Evolutionary conservation across 192 early-diverging fungal species (phyloP), one percentile per base, ranked within the genome.

Genomic region (Backusella morwellensis): DNA sequence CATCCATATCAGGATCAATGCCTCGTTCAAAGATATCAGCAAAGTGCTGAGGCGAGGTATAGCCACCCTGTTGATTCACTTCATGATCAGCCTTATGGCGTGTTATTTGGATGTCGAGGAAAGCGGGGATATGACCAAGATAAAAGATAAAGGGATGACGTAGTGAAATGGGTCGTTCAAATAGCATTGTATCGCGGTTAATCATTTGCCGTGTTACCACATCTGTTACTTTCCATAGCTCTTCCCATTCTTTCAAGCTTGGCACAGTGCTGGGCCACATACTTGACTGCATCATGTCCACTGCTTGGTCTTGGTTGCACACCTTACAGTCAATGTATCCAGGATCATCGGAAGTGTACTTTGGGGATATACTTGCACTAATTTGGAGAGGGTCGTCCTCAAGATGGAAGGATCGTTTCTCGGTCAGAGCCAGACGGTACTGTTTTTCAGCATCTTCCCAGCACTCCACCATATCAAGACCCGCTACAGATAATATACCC

Each of bases 111-210:
- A 89, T 90, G 72, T 94, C 92, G 26, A 92, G 78, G 75, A 94
- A 94, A 0, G 86, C 86, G 0, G 92, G 89, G 44, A 97, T 88
- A 73, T 97, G 96, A 9, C 95, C 96, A 12, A 95, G 80, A 75
- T 97, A 97, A 74, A 97, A 97, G 0, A 97, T 89, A 81, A 93
- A 95, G 6, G 95, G 96, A 72, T 95, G 95, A 17, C 97, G 90
- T 15, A 97, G 84, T 7, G 84, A 82, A 66, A 97, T 98, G n/a
- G 97, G 94, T 42, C 88, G 85, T 38, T 89, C 88, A 35, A 89
- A 77, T 0, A 91, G 70, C 81, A 87, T 89, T 15, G 84, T 75
- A 0, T 78, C 75, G 15, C 75, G 78, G 9, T 88, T 82, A 42
- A 95, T 89, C 76, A 96, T 89, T 6, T 81, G 82, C 38, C 81